Base-by-base conservation (phyloP, 176 grass and related monocot genomes). In the Thalia dealbata region DNA sequence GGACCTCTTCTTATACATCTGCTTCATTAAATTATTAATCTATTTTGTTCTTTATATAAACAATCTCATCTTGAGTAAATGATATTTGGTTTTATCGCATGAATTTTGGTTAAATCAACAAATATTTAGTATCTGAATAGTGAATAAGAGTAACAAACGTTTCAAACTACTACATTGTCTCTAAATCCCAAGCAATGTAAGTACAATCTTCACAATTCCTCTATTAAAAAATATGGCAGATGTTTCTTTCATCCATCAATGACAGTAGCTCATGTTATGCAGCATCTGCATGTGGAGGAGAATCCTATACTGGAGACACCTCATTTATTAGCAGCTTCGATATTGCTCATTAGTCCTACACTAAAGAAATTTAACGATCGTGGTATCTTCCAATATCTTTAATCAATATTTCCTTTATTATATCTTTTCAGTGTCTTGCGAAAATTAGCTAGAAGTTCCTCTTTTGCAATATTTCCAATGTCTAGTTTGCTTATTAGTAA, bases 271-370 rank as follows among this genome's bases (percentile, higher is more conserved):
- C 61, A 38, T 83, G 23, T 35, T 77, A 26, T 71, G 78, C 85
- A 97, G 93, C 90, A 90, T 88, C 82, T 97, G 80, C 84, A 87
- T 29, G 84, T 92, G 1, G 89, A 97, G 84, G 93, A 97, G 63
- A 97, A 92, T 79, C 93, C 89, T 58, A 63, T 97, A 71, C 79
- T 97, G 73, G 93, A 97, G 55, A 83, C 83, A 68, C 83, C 87
- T 81, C 87, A 97, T 80, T 72, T 92, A 66, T 89, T 90, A 84
- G 89, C 83, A 64, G 84, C 82, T 58, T 84, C 78, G 46, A 81
- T 92, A 77, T 81, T 92, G 70, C 93, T 97, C 69, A 82, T 97
- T 79, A 89, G 93, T 46, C 85, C 87, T 78, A 92, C 81, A 46
- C 80, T 97, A 71, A 97, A 92, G 67, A 92, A 91, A 77, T 92